Percentiles rank a stretch among this genome's conserved stretches.
Conservation (phyloP, 768 basidiomycete genomes). For the Cubamyces sp. region DNA sequence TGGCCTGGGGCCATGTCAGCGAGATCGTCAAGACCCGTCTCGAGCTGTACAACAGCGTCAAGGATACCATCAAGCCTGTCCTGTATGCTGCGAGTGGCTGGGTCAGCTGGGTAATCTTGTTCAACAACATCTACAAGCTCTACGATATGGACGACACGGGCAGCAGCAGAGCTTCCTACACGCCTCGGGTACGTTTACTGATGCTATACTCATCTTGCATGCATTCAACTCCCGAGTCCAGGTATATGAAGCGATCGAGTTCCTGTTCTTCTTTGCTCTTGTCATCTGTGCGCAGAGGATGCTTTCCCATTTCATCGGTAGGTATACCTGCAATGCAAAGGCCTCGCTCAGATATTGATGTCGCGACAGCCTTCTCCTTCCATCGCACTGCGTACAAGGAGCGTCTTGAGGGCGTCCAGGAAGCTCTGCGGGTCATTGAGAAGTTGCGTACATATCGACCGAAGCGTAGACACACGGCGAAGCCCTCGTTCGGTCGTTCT, state of each 20-base stretch:
- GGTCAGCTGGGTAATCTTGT: conserved; percentile 78
- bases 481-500: conserved; percentile 42
- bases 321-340: background rate
- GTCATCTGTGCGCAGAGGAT: conserved; percentile 66
- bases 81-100: conserved; percentile 74
- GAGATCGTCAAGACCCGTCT: conserved; percentile 67
- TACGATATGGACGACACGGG: conserved; percentile 45
- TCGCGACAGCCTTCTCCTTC: conserved; percentile 62
- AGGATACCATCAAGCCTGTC: conserved; percentile 69
- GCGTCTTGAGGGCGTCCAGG: conserved; percentile 60
- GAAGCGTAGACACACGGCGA: conserved; percentile 39
- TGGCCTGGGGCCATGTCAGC: conserved; percentile 76
- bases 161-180: conserved; percentile 62
- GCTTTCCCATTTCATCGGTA: conserved; percentile 68
- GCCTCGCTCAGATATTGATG: background rate
- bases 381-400: conserved; percentile 79
- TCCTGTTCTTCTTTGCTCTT: conserved; percentile 76
- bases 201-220: background rate
- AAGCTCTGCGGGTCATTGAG: conserved; percentile 63
- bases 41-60: conserved; percentile 72
- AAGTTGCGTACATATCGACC: conserved; percentile 69
- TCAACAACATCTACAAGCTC: conserved; percentile 64
- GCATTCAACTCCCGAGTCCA: conserved; percentile 29
- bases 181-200: conserved; percentile 48
- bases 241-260: conserved; percentile 68